These are phyloP conservation scores for Pseudoturritis turrita DNA, from an alignment of 345 rosid species.

Conservation along the genomic window DNA sequence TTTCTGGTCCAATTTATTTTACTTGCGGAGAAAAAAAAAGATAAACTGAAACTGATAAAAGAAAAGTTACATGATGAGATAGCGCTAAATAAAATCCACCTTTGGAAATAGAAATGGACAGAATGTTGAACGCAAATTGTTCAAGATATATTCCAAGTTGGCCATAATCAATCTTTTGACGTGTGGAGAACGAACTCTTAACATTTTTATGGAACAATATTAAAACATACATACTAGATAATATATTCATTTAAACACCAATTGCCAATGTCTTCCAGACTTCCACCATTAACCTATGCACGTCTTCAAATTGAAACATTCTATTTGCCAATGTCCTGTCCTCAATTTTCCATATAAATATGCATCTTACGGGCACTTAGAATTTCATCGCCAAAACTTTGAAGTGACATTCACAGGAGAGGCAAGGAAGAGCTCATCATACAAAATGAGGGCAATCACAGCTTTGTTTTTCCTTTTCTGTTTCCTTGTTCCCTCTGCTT, in stretches of 20 bases:
- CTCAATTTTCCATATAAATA: slow-evolving; percentile 4
- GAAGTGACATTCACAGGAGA: neutral
- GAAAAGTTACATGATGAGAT: too few relatives aligned
- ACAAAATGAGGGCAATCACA: slow-evolving; percentile 9
- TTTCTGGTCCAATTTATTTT: too few relatives aligned
- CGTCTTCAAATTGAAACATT: slow-evolving; percentile 8
- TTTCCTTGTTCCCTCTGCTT: slow-evolving; percentile 29
- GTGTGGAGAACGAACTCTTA: slow-evolving; percentile 10
- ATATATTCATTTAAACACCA: neutral
- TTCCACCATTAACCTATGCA: neutral
- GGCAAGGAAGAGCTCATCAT: neutral
- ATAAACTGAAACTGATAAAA: too few relatives aligned
- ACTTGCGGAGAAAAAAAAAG: too few relatives aligned
- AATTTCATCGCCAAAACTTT: slow-evolving; percentile 3
- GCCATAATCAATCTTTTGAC: slow-evolving; percentile 6
- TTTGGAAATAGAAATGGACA: neutral
- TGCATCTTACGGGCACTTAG: neutral
- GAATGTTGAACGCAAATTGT: neutral
- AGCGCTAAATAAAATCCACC: neutral
- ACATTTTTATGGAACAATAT: neutral
- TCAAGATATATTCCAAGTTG: slow-evolving; percentile 14
- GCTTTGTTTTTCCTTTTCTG: slow-evolving; percentile 25
- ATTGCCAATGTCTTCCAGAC: neutral
- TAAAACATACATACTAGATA: neutral
- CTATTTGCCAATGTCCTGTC: neutral